These are phyloP conservation scores for Gossypium davidsonii DNA, from an alignment of 441 rosid species.

Conservation along the genomic window DNA sequence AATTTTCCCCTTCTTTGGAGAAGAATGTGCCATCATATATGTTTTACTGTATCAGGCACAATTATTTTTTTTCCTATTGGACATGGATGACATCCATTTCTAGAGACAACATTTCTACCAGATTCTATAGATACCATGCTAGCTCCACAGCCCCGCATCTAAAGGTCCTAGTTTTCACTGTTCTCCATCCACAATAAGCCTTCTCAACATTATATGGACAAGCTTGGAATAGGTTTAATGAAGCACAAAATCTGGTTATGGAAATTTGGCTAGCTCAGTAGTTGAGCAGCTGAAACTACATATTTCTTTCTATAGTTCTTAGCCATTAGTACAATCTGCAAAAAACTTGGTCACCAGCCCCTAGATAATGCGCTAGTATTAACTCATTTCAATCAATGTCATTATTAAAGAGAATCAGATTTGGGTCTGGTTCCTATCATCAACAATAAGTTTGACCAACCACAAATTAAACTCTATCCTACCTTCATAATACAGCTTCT, in stretches of 20 bases:
- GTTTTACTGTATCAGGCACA: not conserved
- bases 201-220: not conserved
- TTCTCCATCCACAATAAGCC: slow-evolving; percentile 3
- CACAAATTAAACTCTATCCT: slow-evolving; percentile 13
- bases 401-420: not conserved
- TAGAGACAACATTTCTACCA: not conserved
- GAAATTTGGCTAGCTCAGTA: slow-evolving; percentile 1
- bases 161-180: not conserved
- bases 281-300: not conserved
- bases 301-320: not conserved
- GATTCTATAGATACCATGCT: not conserved
- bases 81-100: not conserved
- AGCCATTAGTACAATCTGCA: slow-evolving; percentile 2
- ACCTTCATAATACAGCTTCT: slow-evolving; percentile 54
- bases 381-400: not conserved
- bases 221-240: slow-evolving; percentile 4
- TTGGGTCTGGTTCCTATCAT: not conserved
- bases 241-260: not conserved
- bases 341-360: not conserved
- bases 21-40: slow-evolving; percentile 3
- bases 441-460: not conserved
- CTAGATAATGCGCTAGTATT: not conserved
- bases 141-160: not conserved
- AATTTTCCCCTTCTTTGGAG: not conserved
- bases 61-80: not conserved